Evolutionary conservation across 371 early-diverging fungal species (phyloP), one percentile per base, ranked within the genome.

Genomic region (Nematocida parisii): DNA sequence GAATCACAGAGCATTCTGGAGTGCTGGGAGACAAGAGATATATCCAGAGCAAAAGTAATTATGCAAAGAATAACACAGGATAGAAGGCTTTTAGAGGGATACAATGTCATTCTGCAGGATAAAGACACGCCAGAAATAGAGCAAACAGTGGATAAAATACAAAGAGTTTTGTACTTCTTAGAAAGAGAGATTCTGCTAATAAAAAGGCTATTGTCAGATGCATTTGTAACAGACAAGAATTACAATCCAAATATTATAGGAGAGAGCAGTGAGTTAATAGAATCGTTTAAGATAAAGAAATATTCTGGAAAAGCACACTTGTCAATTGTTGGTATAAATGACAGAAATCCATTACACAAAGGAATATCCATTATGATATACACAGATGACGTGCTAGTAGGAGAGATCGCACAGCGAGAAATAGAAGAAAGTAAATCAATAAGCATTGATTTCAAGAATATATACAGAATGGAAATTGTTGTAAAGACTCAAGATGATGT

Each of bases 41-140:
- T 61, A 6, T 71, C 56, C 61, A 73, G 80, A 46, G 61, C 45
- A 13, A 45, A 71, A 24, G 44, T 57, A 11, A 6, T 85, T 47
- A 47, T 42, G 6, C 18, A 66, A 3, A 72, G 81, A 47, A 60
- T 83, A 15, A 11, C 44, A 15, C 67, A 68, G 74, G 83, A 85
- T 62, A 81, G 75, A 42, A 82, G 83, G 58, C 55, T 85, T 24
- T 55, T 85, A 27, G 55, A 56, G 18, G 85, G 83, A 20, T 85
- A 83, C 67, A 58, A 58, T 4, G 73, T 71, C 7, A 22, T 85
- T 42, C 54, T 74, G 15, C 20, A 27, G 20, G 57, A 20, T n/a
- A 84, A 83, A 27, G 24, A 70, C 27, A 46, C 24, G 4, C 72
- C 33, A 27, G 24, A 11, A 18, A 3, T 83, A 42, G 45, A 22